Evolutionary conservation across 2,329 filamentous ascomycete genomes (phyloP), one percentile per base, ranked within the genome.

Genomic region (Hawksworthiomyces lignivorus): DNA sequence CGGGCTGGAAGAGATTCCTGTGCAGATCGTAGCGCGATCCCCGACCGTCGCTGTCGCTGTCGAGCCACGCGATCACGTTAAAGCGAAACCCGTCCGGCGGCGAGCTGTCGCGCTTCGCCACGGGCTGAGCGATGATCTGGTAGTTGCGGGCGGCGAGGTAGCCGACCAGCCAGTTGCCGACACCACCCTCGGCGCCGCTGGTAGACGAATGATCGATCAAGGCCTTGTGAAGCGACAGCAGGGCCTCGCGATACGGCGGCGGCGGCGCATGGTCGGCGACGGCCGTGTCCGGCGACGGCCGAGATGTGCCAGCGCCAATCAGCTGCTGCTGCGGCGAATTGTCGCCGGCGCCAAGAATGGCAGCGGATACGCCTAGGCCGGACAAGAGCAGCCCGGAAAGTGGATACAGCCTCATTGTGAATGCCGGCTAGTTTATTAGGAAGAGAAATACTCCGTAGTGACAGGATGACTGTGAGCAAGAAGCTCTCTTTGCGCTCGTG

Each of bases 151-250:
- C 47, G 4, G 69, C 59, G 6, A 95, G 75, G 54, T 86, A 87
- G 1, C 72, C 63, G 27, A 75, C 68, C 5, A 95, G 71, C 62
- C 82, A 87, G 36, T 73, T 57, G 32, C 82, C 86, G 7, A 88
- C 79, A 1, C 71, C 63, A 31, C 75, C 64, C 59, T 95, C 88
- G 48, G 81, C 71, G 34, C 75, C 76, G 4, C 75, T 80, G 48
- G 87, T 73, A 1, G 87, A 94, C 37, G 82, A 72, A 33, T 82
- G 82, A 44, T 82, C 70, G 22, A 89, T 72, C n/a, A 95, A 76
- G 14, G 77, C 73, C 40, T 80, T 77, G 64, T 94, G 88, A 11
- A 94, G 72, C 15, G 72, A 70, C 32, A 94, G 70, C 1, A 95
- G 72, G 29, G 64, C 58, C 4, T 63, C 51, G 28, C 73, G 70